Conservation (phyloP, 2,329 filamentous ascomycete species). For the Colletotrichum liriopes region DNA sequence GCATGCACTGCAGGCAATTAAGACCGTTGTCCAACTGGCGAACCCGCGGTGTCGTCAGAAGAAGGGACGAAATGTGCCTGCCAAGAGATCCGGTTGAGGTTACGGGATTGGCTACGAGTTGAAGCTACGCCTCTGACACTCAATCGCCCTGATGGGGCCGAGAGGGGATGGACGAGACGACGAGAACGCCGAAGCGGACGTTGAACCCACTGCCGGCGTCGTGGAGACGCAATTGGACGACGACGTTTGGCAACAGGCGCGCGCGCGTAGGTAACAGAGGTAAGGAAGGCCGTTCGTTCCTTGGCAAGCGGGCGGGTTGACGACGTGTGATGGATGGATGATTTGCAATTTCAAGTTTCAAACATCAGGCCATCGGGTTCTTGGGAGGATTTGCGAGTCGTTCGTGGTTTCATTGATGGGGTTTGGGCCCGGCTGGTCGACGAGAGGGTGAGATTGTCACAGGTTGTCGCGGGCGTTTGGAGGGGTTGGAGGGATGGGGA, state of each 20-base stretch:
- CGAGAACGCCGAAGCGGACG: constrained; percentile 22
- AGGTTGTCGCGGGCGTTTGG: constrained; percentile 19
- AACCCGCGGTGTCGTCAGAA: constrained; percentile 16
- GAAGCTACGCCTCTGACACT: constrained; percentile 19
- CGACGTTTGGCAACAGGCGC: constrained; percentile 5
- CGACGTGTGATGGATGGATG: constrained; percentile 24
- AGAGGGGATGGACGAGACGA: constrained; percentile 14
- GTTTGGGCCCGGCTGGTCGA: constrained; percentile 20
- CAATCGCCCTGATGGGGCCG: constrained; percentile 14
- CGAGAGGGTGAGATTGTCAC: constrained; percentile 21
- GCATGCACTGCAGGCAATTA: background rate
- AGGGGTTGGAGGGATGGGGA: constrained; percentile 1
- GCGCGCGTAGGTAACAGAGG: constrained; percentile 3
- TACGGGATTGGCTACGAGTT: constrained; percentile 13
- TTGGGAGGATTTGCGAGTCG: constrained; percentile 36
- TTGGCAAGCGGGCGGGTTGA: constrained; percentile 14
- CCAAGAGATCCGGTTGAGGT: constrained; percentile 32
- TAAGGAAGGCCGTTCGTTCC: constrained; percentile 4
- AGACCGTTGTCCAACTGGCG: background rate
- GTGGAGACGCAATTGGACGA: constrained; percentile 32
- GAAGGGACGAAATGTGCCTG: constrained; percentile 25
- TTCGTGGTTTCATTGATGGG: constrained; percentile 36
- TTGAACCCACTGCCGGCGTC: constrained; percentile 13
- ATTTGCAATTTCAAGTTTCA: constrained; percentile 43
- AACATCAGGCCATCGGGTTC: constrained; percentile 44